Evolutionary conservation across 2,329 filamentous ascomycete genomes (phyloP).

Genomic region (Cladophialophora immunda): DNA sequence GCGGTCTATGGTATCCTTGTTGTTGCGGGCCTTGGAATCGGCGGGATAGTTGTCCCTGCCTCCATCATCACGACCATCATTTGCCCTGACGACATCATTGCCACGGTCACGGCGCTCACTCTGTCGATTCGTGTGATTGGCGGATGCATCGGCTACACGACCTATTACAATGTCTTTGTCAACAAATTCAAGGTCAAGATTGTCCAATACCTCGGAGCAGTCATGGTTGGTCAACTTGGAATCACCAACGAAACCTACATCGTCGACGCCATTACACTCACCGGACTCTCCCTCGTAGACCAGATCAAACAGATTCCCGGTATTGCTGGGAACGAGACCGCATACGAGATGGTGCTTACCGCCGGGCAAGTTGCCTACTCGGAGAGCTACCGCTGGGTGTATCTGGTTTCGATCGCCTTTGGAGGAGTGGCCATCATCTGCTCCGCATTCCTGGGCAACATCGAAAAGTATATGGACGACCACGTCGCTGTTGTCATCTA

Average conservation of each 20-base stretch:
- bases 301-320: slow-evolving; percentile 61
- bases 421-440: slow-evolving; percentile 65
- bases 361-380: slow-evolving; percentile 67
- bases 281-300: slow-evolving; percentile 61
- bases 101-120: slow-evolving; percentile 72
- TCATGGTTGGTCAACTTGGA: slow-evolving; percentile 58
- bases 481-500: slow-evolving; percentile 63
- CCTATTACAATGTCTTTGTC: slow-evolving; percentile 62
- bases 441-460: slow-evolving; percentile 66
- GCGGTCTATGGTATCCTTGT: slow-evolving; percentile 57
- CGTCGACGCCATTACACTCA: slow-evolving; percentile 61
- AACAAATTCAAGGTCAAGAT: slow-evolving; percentile 57
- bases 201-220: slow-evolving; percentile 59
- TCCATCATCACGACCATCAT: slow-evolving; percentile 75
- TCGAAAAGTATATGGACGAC: slow-evolving; percentile 66
- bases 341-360: slow-evolving; percentile 61
- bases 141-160: slow-evolving; percentile 69
- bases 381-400: slow-evolving; percentile 67
- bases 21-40: slow-evolving; percentile 70
- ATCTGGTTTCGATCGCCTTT: slow-evolving; percentile 70
- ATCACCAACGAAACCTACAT: slow-evolving; percentile 61
- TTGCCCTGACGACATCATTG: slow-evolving; percentile 74
- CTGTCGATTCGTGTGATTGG: slow-evolving; percentile 75
- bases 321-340: slow-evolving; percentile 57
- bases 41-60: slow-evolving; percentile 72